Conservation (phyloP, 2,329 filamentous ascomycete genomes). For the Aquanectria penicillioides region DNA sequence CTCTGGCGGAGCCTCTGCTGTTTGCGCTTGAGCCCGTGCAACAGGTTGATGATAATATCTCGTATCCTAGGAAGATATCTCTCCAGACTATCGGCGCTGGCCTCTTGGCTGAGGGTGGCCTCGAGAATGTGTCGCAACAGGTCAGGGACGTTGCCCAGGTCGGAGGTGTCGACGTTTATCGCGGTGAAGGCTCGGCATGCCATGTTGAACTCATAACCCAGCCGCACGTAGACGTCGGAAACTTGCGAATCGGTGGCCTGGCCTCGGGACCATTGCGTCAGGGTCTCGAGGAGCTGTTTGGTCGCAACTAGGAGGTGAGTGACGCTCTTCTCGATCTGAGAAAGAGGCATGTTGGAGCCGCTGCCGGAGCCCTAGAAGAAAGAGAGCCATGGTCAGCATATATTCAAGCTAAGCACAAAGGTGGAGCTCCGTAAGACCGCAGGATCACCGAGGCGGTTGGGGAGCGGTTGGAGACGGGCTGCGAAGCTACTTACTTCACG, state of each 20-base stretch:
- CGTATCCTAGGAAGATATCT: slow-evolving; percentile 93
- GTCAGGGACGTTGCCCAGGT: slow-evolving; percentile 95
- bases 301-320: slow-evolving; percentile 97
- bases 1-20: slow-evolving; percentile 84
- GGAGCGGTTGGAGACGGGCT: slow-evolving; percentile 1
- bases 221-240: slow-evolving; percentile 95
- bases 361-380: slow-evolving; percentile 58
- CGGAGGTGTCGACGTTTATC: slow-evolving; percentile 94
- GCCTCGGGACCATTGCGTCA: slow-evolving; percentile 96
- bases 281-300: slow-evolving; percentile 95
- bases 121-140: slow-evolving; percentile 90
- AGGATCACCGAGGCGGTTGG: slow-evolving; percentile 12
- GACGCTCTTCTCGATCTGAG: slow-evolving; percentile 98
- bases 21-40: slow-evolving; percentile 96
- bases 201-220: slow-evolving; percentile 99
- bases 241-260: slow-evolving; percentile 94
- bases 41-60: slow-evolving; percentile 97
- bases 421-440: slow-evolving; percentile 32
- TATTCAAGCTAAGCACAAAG: slow-evolving; percentile 26
- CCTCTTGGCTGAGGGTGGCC: slow-evolving; percentile 95
- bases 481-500: slow-evolving; percentile 46
- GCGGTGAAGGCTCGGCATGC: slow-evolving; percentile 96
- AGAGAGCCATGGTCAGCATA: slow-evolving; percentile 36
- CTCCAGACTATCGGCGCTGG: slow-evolving; percentile 91
- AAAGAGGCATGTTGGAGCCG: slow-evolving; percentile 79